phyloP scores from a whole-genome alignment of 2,329 filamentous ascomycete species.

The Fusarium liriodendri region DNA sequence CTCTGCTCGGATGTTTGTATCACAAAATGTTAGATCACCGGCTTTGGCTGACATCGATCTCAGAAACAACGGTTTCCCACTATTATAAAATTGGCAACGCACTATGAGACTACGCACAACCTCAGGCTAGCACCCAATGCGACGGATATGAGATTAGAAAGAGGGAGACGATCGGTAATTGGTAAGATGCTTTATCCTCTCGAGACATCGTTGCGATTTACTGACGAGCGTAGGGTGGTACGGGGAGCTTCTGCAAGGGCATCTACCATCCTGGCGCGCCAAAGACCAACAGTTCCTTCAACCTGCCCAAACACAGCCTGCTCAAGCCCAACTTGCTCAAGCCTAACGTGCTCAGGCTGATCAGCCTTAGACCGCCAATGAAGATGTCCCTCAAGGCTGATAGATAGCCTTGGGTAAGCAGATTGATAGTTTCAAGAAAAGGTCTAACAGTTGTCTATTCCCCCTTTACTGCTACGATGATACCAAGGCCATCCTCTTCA shows the following conservation, averaged over 20 bases:
- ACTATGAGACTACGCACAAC: neutral
- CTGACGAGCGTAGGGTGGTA: neutral
- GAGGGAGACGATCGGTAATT: neutral
- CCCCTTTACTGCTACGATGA: neutral
- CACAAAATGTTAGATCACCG: neutral
- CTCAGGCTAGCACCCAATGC: neutral
- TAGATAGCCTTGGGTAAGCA: neutral
- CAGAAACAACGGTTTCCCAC: neutral
- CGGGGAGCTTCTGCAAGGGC: neutral
- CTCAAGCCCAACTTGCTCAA: too few relatives aligned
- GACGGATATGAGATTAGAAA: neutral
- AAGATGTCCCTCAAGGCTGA: neutral
- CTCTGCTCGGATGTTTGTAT: neutral
- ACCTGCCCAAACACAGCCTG: too few relatives aligned
- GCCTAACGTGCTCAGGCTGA: neutral
- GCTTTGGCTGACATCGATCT: neutral
- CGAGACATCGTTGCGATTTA: neutral
- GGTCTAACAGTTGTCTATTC: neutral
- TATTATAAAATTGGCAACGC: neutral
- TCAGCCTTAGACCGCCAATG: neutral
- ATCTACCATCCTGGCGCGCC: neutral
- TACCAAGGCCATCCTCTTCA: neutral
- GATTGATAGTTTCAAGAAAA: neutral
- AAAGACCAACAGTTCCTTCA: neutral
- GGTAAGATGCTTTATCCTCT: neutral